Conservation (phyloP, 192 early-diverging fungal genomes). For the Rhizoclosmatium globosum region DNA sequence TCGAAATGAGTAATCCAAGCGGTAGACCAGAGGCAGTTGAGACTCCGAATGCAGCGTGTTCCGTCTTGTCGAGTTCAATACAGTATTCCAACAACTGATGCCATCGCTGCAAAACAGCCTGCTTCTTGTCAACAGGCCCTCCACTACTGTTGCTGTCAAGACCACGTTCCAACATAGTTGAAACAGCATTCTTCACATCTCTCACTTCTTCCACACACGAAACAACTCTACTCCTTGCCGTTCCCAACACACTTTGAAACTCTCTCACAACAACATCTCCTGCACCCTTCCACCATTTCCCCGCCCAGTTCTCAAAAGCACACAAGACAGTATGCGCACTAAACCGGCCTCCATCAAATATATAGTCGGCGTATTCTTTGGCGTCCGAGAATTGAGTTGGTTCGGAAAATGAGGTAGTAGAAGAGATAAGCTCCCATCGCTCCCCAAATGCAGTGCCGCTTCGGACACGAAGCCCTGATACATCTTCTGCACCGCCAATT, state of each 20-base stretch:
- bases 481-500: conserved; percentile 15
- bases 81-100: background rate
- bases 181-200: background rate
- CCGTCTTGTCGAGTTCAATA: background rate
- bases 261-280: background rate
- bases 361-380: conserved; percentile 2
- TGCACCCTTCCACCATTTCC: no score
- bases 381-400: background rate
- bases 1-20: background rate
- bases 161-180: background rate
- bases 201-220: background rate
- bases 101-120: background rate
- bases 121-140: background rate
- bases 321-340: background rate
- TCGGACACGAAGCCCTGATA: conserved; percentile 1
- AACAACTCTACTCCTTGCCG: background rate
- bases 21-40: background rate
- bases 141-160: background rate
- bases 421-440: background rate
- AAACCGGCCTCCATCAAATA: conserved; percentile 5
- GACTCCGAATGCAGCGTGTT: background rate
- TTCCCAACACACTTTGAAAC: background rate
- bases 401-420: no score
- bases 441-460: background rate
- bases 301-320: background rate